Evolutionary conservation across 83 land plant species (phyloP).

Genomic region (Thuja plicata): DNA sequence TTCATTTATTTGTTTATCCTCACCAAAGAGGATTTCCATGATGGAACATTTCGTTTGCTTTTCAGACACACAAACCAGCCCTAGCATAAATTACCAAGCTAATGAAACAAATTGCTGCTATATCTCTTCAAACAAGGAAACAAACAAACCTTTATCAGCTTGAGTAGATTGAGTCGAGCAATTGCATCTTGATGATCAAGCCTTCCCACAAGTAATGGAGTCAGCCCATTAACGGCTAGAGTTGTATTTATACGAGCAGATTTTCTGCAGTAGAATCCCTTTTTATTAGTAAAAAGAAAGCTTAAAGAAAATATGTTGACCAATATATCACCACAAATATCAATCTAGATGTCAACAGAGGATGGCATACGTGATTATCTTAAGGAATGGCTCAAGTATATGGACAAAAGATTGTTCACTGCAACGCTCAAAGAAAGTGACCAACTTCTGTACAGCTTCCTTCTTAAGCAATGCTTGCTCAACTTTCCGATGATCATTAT

Average conservation of each 20-base stretch:
- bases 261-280: slow-evolving; percentile 66
- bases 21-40: neutral
- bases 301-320: neutral
- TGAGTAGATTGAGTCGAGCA: slow-evolving; percentile 89
- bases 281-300: neutral
- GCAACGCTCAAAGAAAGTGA: slow-evolving; percentile 85
- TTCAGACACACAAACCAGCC: neutral
- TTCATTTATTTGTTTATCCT: neutral
- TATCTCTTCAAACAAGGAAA: neutral
- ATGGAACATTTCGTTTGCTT: neutral
- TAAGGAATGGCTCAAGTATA: slow-evolving; percentile 97
- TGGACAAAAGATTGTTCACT: slow-evolving; percentile 90
- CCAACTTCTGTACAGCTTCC: slow-evolving; percentile 88
- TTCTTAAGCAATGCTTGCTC: slow-evolving; percentile 84
- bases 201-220: slow-evolving; percentile 87
- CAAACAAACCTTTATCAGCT: slow-evolving; percentile 80
- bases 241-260: slow-evolving; percentile 89
- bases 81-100: neutral
- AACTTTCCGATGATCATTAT: slow-evolving; percentile 93
- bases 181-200: slow-evolving; percentile 99
- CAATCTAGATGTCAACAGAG: neutral
- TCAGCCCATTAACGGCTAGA: slow-evolving; percentile 89
- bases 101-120: neutral
- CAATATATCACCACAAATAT: slow-evolving; percentile 7
- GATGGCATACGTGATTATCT: slow-evolving; percentile 83